phyloP scores from a whole-genome alignment of 768 basidiomycete species.

The Gloeostereum incarnatum region DNA sequence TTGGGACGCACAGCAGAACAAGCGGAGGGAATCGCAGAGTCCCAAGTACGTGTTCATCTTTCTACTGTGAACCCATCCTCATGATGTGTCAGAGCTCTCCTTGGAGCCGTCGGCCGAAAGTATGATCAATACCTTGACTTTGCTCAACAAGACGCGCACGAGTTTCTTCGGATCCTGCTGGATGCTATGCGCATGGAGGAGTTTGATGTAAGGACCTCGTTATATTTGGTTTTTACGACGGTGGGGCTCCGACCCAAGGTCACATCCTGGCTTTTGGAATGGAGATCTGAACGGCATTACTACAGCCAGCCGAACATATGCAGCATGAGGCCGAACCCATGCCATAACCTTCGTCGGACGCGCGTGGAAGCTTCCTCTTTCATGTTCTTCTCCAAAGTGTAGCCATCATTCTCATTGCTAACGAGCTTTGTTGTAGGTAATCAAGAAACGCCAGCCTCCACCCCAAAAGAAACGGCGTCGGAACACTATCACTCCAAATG shows the following conservation, averaged over 20 bases:
- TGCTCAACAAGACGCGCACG: constrained; percentile 94
- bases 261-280: not conserved
- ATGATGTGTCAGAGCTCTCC: constrained; percentile 50
- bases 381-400: too few species aligned
- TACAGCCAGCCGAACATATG: too few species aligned
- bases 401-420: not conserved
- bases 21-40: constrained; percentile 44
- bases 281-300: not conserved
- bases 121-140: constrained; percentile 95
- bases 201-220: constrained; percentile 53
- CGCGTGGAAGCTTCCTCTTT: too few species aligned
- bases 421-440: constrained; percentile 38
- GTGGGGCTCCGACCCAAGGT: not conserved
- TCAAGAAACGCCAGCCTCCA: constrained; percentile 62
- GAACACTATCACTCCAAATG: constrained; percentile 11
- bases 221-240: not conserved
- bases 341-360: too few species aligned
- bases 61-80: too few species aligned
- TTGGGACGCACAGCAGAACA: constrained; percentile 51
- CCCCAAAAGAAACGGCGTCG: constrained; percentile 31
- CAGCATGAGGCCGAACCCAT: too few species aligned
- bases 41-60: constrained; percentile 71
- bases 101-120: constrained; percentile 67
- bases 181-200: constrained; percentile 96
- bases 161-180: constrained; percentile 81